These are phyloP conservation scores for Kurtzmaniella natalensis DNA, from an alignment of 1,139 yeast genomes.

Conservation along the genomic window DNA sequence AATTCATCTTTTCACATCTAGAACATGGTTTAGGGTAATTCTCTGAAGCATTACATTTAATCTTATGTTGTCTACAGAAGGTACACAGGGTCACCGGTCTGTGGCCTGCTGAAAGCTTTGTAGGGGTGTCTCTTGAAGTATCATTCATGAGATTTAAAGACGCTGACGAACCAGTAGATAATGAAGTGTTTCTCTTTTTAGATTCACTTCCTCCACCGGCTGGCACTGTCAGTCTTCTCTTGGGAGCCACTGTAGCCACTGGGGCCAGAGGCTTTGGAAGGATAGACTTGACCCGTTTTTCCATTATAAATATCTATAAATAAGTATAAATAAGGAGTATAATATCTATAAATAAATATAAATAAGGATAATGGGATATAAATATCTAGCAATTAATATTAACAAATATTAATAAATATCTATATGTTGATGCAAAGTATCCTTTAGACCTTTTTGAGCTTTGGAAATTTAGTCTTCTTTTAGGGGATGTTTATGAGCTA, in stretches of 20 bases:
- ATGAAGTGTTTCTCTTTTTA: slow-evolving; percentile 4
- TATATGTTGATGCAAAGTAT: too few relatives aligned
- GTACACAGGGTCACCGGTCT: slow-evolving; percentile 92
- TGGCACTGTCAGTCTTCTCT: neutral
- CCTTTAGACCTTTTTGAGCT: too few relatives aligned
- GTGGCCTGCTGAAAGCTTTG: slow-evolving; percentile 42
- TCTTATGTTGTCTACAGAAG: slow-evolving; percentile 91
- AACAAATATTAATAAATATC: too few relatives aligned
- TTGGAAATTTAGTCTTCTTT: too few relatives aligned
- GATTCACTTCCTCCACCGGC: slow-evolving; percentile 2
- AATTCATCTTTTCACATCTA: slow-evolving; percentile 74
- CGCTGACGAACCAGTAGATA: neutral
- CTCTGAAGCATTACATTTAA: slow-evolving; percentile 87
- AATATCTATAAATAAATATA: too few relatives aligned
- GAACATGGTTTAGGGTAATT: slow-evolving; percentile 80
- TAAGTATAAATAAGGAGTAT: too few relatives aligned
- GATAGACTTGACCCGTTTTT: slow-evolving; percentile 35
- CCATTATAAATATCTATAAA: slow-evolving; percentile 23
- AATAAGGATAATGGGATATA: too few relatives aligned
- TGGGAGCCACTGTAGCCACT: slow-evolving; percentile 2
- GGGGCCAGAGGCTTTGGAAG: slow-evolving; percentile 27
- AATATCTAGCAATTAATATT: too few relatives aligned
- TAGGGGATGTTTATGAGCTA: too few relatives aligned
- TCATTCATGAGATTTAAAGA: too few relatives aligned
- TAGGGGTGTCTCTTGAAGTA: slow-evolving; percentile 9